Base-by-base conservation (phyloP, 2,329 filamentous ascomycete species). In the Didymella arachidicola region DNA sequence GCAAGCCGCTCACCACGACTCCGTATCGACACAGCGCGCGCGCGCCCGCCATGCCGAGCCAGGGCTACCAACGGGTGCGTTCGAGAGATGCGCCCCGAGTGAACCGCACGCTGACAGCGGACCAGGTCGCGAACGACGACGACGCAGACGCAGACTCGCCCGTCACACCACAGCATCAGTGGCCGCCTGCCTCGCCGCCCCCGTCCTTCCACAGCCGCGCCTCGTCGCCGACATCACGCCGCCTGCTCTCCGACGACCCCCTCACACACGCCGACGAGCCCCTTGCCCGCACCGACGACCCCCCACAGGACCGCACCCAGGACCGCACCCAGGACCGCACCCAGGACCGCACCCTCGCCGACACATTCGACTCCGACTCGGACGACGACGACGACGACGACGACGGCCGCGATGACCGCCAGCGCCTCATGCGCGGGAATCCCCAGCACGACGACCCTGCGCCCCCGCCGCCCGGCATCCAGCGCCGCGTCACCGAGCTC, bases 131-230 rank as follows among this genome's bases (percentile, higher is more conserved):
- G 63, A 76, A 69, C 59, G 71, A 80, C 65, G 78, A 81, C 67
- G 79, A 81, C 46, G 74, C 79, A 54, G 75, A 81, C 45, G 74
- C 79, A 55, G 75, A 80, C 61, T 70, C 73, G 42, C 70, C 64
- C 66, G 62, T 57, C 41, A 59, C 67, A 25, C 49, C 70, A 8
- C 70, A 68, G n/a, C 68, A 68, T 50, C 72, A 72, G 47, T 73
- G 76, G 62, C 69, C 77, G 25, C 82, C 81, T 26, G 74, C 76
- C 62, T 83, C 81, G 60, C 82, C 82, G 65, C 82, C 82, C 36
- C 94, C 94, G 2, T 97, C 94, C 1, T 98, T 97, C 78, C 92
- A 88, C 76, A 97, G 93, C 45, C 87, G 91, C 73, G 84, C 89
- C 30, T 92, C 92, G 1, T 93, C 91, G 34, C 85, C 84, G 30